Conservation (phyloP, 192 early-diverging fungal species). For the Chytriomyces confervae region DNA sequence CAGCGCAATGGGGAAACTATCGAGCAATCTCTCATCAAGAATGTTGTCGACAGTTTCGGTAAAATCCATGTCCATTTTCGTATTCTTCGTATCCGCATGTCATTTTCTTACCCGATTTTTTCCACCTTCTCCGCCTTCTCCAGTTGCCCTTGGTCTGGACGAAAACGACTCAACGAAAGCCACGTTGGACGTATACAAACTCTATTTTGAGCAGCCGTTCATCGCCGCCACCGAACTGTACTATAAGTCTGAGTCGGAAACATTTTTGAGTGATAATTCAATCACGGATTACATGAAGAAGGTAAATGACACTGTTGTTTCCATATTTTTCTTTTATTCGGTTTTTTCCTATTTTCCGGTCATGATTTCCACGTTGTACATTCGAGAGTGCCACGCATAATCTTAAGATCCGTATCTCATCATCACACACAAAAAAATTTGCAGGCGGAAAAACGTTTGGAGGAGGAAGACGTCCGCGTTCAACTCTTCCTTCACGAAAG, state of each 20-base stretch:
- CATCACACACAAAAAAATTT: not conserved
- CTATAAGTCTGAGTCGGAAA: slow-evolving; percentile 89
- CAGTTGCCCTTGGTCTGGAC: slow-evolving; percentile 83
- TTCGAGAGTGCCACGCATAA: not conserved
- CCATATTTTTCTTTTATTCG: no score
- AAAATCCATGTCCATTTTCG: slow-evolving; percentile 23
- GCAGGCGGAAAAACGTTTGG: slow-evolving; percentile 74
- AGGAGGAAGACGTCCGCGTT: slow-evolving; percentile 87
- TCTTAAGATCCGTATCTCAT: not conserved
- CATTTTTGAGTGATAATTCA: slow-evolving; percentile 87
- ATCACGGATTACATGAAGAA: slow-evolving; percentile 96
- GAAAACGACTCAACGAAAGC: slow-evolving; percentile 78
- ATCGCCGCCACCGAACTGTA: slow-evolving; percentile 79
- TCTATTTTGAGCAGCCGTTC: slow-evolving; percentile 88
- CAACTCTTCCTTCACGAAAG: slow-evolving; percentile 85
- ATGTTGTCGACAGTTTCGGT: slow-evolving; percentile 91
- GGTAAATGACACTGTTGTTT: slow-evolving; percentile 43
- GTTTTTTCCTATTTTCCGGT: not conserved
- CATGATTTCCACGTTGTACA: not conserved
- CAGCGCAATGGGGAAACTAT: slow-evolving; percentile 91
- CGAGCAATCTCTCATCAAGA: slow-evolving; percentile 83
- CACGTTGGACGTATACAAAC: slow-evolving; percentile 85
- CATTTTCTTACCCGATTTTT: slow-evolving; percentile 15
- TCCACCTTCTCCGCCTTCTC: not conserved
- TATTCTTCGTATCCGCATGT: not conserved